phyloP scores from a whole-genome alignment of 768 basidiomycete genomes.

The Russula sp. region DNA sequence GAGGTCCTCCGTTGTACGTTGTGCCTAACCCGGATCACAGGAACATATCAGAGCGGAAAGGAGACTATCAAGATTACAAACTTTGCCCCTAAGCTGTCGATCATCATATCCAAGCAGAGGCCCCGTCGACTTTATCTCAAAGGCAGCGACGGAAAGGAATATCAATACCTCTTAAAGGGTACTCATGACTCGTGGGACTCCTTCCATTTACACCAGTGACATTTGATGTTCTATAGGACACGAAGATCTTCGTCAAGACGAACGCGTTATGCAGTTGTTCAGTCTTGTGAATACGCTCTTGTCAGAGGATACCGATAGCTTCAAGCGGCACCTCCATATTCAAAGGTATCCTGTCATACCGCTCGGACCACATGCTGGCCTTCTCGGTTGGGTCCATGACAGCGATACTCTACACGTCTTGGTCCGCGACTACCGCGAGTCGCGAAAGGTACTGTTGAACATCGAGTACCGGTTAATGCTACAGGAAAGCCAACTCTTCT shows the following conservation, averaged over 20 bases:
- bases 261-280: constrained; percentile 98
- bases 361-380: constrained; percentile 89
- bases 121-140: constrained; percentile 82
- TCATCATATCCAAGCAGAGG: constrained; percentile 95
- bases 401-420: constrained; percentile 95
- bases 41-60: constrained; percentile 88
- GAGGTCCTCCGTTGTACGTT: not conserved
- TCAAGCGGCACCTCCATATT: constrained; percentile 93
- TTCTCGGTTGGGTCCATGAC: constrained; percentile 93
- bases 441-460: constrained; percentile 92
- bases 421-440: constrained; percentile 93
- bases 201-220: not conserved
- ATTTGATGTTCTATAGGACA: constrained; percentile 52
- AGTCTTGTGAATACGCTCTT: constrained; percentile 94
- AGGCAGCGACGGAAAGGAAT: constrained; percentile 90
- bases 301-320: constrained; percentile 88
- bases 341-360: constrained; percentile 92
- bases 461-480: constrained; percentile 99
- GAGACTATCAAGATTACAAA: constrained; percentile 74
- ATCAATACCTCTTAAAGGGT: constrained; percentile 92
- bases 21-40: constrained; percentile 34
- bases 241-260: constrained; percentile 98
- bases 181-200: not conserved
- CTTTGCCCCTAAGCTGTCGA: constrained; percentile 85
- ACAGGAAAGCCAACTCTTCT: constrained; percentile 48